Percentiles rank a stretch among this genome's conserved stretches.
Conservation (phyloP, 2,329 filamentous ascomycete genomes). For the Phialemoniopsis sp. region DNA sequence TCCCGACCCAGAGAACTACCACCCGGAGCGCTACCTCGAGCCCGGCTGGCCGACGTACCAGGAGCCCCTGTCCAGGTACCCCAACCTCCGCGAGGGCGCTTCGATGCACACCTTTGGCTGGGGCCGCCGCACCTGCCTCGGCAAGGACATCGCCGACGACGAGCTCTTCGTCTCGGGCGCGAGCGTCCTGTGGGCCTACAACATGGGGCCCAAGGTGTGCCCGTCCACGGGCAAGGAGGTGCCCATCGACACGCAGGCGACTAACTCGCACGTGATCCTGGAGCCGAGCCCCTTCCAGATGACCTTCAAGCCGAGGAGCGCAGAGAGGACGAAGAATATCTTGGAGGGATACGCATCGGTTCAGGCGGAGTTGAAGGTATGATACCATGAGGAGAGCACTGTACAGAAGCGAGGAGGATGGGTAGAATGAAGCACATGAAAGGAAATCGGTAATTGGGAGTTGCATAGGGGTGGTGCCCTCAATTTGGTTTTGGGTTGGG, state of each 20-base stretch:
- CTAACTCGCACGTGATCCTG: constrained; percentile 48
- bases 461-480: no score
- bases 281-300: constrained; percentile 44
- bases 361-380: constrained; percentile 21
- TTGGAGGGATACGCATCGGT: constrained; percentile 29
- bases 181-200: constrained; percentile 44
- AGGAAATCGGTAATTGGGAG: no score
- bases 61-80: constrained; percentile 58
- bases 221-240: constrained; percentile 34
- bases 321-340: constrained; percentile 30
- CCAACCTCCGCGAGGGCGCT: constrained; percentile 53
- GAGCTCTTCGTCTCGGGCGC: constrained; percentile 49
- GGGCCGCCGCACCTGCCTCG: constrained; percentile 59
- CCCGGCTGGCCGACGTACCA: constrained; percentile 61
- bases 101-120: constrained; percentile 63
- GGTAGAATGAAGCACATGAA: background rate
- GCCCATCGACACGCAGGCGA: constrained; percentile 43
- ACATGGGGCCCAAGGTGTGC: constrained; percentile 33
- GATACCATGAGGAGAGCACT: constrained; percentile 7
- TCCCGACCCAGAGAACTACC: constrained; percentile 59
- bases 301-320: constrained; percentile 34
- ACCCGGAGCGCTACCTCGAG: constrained; percentile 60
- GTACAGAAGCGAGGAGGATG: background rate
- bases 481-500: no score
- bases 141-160: constrained; percentile 58